A percentile compares a stretch with the other conserved stretches of the same genome.
phyloP scores from a whole-genome alignment of 306 rosid genomes.

The Pueraria montana region DNA sequence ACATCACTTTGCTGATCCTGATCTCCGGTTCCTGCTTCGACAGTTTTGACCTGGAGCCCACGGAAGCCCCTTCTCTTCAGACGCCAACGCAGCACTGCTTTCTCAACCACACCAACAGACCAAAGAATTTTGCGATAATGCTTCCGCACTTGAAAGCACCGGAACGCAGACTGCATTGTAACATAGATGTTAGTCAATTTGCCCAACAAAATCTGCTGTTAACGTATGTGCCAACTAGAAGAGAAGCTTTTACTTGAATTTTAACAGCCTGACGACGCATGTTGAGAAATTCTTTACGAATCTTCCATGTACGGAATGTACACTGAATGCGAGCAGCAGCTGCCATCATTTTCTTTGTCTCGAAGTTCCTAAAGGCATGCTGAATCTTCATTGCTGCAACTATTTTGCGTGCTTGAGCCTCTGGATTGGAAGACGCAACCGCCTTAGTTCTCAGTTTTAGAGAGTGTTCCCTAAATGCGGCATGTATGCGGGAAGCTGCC shows the following conservation, averaged over 20 bases:
- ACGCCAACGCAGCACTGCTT: constrained; percentile 94
- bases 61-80: constrained; percentile 90
- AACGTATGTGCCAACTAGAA: constrained; percentile 11
- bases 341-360: constrained; percentile 61
- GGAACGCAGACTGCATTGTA: constrained; percentile 81
- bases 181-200: constrained; percentile 12
- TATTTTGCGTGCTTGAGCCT: constrained; percentile 83
- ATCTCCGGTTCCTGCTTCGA: constrained; percentile 41
- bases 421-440: constrained; percentile 64
- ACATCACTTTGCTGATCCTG: constrained; percentile 59
- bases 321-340: constrained; percentile 94
- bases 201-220: not conserved
- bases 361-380: constrained; percentile 85
- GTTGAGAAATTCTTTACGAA: constrained; percentile 78
- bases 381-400: constrained; percentile 98
- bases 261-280: constrained; percentile 83
- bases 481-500: constrained; percentile 94
- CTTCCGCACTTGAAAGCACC: constrained; percentile 81
- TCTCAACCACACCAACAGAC: constrained; percentile 94
- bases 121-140: constrained; percentile 86
- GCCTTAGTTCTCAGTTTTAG: constrained; percentile 66
- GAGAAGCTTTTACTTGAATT: constrained; percentile 80
- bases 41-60: constrained; percentile 71
- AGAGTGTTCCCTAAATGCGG: constrained; percentile 85
- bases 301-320: constrained; percentile 89